A percentile compares a stretch with the other conserved stretches of the same genome.
These are phyloP conservation scores for Colletotrichum sp. DNA, from an alignment of 2,329 filamentous ascomycete genomes.

Conservation along the genomic window DNA sequence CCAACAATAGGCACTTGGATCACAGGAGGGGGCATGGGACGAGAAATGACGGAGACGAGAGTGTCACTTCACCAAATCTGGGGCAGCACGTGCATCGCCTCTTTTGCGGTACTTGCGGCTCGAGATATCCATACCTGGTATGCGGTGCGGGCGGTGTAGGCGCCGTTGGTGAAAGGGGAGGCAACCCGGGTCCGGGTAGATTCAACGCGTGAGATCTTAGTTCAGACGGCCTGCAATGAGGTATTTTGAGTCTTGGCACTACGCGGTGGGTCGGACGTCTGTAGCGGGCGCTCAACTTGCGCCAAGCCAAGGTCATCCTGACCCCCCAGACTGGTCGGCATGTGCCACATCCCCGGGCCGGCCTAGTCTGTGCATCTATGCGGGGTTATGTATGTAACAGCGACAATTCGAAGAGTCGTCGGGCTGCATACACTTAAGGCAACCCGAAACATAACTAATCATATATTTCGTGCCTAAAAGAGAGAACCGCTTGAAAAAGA, in stretches of 20 bases:
- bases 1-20: neutral
- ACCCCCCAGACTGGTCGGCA: neutral
- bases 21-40: neutral
- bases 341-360: neutral
- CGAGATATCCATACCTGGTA: neutral
- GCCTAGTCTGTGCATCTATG: neutral
- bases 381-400: neutral
- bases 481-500: too few relatives aligned
- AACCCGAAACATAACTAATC: too few relatives aligned
- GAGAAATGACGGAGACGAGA: neutral
- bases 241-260: neutral
- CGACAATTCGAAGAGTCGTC: too few relatives aligned
- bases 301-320: neutral
- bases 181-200: neutral
- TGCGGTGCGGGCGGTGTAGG: neutral
- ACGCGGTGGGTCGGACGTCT: neutral
- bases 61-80: neutral
- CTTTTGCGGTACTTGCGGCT: neutral
- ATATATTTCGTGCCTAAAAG: too few relatives aligned
- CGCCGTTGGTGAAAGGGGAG: neutral
- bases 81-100: neutral
- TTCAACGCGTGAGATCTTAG: neutral
- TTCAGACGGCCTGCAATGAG: neutral
- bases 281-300: neutral
- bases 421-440: too few relatives aligned